Evolutionary conservation across 2,329 filamentous ascomycete genomes (phyloP).

Genomic region (Stemphylium beticola): DNA sequence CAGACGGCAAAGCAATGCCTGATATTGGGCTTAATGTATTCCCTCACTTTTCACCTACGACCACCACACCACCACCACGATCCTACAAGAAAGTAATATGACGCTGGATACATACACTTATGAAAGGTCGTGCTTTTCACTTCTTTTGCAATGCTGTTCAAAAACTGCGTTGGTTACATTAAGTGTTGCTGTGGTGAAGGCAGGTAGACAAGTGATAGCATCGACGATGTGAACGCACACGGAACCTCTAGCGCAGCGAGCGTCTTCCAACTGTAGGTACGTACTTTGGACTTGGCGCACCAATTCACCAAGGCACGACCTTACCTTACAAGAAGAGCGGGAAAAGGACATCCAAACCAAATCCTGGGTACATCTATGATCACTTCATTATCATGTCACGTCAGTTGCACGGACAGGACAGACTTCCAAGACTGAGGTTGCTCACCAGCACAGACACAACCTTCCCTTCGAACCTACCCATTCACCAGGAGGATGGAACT

Average conservation of each 20-base stretch:
- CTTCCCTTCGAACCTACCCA: slow-evolving; percentile 46
- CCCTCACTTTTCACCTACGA: background rate
- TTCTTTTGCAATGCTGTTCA: background rate
- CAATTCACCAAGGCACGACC: background rate
- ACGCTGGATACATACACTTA: background rate
- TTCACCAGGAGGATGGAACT: slow-evolving; percentile 51
- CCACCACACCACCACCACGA: background rate
- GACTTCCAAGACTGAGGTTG: slow-evolving; percentile 4
- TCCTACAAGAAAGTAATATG: background rate
- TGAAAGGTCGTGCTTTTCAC: background rate
- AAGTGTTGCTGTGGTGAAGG: background rate
- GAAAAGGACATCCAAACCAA: slow-evolving; percentile 1
- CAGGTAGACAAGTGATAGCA: background rate
- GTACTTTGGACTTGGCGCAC: background rate
- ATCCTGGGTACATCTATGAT: slow-evolving; percentile 1
- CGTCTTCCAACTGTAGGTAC: background rate
- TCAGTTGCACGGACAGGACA: slow-evolving; percentile 15
- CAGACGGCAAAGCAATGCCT: slow-evolving; percentile 11
- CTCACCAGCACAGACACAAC: slow-evolving; percentile 29
- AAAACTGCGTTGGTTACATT: background rate
- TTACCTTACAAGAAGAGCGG: background rate
- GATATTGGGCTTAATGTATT: background rate
- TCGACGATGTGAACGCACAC: background rate
- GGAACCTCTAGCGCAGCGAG: background rate
- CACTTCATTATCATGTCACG: slow-evolving; percentile 24